Evolutionary conservation across 768 basidiomycete genomes (phyloP).

Genomic region (Mycena galericulata): DNA sequence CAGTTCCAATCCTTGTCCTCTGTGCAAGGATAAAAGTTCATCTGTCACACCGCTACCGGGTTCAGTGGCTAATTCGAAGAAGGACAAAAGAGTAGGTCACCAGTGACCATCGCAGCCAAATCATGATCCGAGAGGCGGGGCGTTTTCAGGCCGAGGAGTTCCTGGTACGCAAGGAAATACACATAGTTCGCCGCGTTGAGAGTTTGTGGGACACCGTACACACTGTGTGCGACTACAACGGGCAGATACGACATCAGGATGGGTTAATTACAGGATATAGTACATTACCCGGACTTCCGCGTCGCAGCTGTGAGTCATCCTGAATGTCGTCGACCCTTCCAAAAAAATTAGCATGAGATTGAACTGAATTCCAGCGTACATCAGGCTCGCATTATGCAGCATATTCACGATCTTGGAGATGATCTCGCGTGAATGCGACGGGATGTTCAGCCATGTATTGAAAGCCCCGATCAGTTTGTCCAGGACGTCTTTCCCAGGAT

Average conservation of each 20-base stretch:
- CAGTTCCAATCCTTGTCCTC: constrained; percentile 94
- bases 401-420: constrained; percentile 89
- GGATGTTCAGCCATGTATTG: constrained; percentile 91
- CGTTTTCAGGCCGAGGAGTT: constrained; percentile 63
- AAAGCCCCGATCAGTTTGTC: constrained; percentile 90
- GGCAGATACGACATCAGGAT: too few species aligned
- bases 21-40: constrained; percentile 85
- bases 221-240: background rate
- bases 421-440: constrained; percentile 73
- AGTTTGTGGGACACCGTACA: constrained; percentile 92
- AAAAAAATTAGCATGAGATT: background rate
- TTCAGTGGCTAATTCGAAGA: too few species aligned
- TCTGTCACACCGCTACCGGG: constrained; percentile 38
- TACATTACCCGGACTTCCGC: constrained; percentile 80
- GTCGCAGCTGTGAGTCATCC: constrained; percentile 85
- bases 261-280: background rate
- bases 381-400: constrained; percentile 92
- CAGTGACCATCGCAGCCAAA: constrained; percentile 79
- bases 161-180: constrained; percentile 92
- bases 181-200: constrained; percentile 98
- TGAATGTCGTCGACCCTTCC: constrained; percentile 93
- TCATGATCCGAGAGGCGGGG: constrained; percentile 54
- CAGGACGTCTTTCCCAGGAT: constrained; percentile 94
- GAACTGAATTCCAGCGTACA: too few species aligned
- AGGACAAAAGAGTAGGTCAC: constrained; percentile 55